Evolutionary conservation across 257 asterid genomes (phyloP).

Genomic region (Salvia miltiorrhiza): DNA sequence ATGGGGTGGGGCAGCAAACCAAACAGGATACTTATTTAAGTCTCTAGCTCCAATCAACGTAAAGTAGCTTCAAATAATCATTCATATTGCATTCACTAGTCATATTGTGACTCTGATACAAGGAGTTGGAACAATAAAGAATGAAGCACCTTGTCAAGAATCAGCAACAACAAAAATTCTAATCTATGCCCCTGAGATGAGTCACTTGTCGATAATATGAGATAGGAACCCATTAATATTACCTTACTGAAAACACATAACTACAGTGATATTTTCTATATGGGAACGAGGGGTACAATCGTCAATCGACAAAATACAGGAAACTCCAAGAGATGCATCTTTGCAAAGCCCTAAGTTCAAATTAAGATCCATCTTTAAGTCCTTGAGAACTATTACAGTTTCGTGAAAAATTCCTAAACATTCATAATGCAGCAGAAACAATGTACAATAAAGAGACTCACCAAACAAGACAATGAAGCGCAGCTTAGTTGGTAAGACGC

Average conservation of each 20-base stretch:
- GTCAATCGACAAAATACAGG: neutral
- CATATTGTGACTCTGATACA: neutral
- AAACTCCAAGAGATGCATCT: neutral
- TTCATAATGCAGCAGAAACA: constrained; percentile 3
- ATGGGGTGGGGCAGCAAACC: neutral
- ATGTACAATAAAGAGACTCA: neutral
- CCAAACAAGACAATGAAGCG: no score
- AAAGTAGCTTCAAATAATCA: neutral
- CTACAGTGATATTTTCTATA: neutral
- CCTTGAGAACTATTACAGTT: neutral
- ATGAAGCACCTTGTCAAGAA: neutral
- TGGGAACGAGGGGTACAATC: neutral
- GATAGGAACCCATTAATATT: constrained; percentile 7
- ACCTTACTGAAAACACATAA: neutral
- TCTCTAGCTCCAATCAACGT: neutral
- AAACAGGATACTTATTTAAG: neutral
- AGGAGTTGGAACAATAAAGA: neutral
- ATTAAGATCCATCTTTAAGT: neutral
- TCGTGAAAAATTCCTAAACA: neutral
- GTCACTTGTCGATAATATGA: neutral
- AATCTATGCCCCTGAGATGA: constrained; percentile 1
- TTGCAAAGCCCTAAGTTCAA: neutral
- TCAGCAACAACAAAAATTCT: neutral
- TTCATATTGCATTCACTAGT: neutral
- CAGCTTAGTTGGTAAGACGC: no score